Base-by-base conservation (phyloP, 768 basidiomycete genomes). In the Psilocybe azurescens region DNA sequence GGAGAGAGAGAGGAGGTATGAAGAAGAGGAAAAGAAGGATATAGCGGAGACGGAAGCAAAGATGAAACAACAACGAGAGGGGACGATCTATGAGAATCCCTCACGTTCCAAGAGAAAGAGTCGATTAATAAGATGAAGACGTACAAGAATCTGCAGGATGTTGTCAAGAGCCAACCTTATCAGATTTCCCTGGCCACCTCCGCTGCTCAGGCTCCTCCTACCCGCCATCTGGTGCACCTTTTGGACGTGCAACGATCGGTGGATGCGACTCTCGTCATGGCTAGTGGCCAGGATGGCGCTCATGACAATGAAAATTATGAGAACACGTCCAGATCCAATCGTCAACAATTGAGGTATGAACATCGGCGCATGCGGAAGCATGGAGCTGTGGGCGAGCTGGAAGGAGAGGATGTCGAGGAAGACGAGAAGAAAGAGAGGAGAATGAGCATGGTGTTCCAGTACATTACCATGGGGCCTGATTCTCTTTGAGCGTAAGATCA, bases 241-340 rank as follows among this genome's bases (percentile, higher is more conserved):
- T 63, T 72, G 24, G 71, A 72, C 41, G 71, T 72, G n/a, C 71
- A 72, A 58, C 62, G 66, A 24, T 72, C 71, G 1, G 68, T 72
- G 16, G 38, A 58, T 14, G 62, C 64, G 7, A 67, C 64, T 33
- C 64, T 71, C 2, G 49, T 57, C 9, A 67, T 63, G 36, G 68
- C 54, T n/a, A 13, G 41, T 18, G 14, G 41, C 47, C 8, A 33
- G 4, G 62, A 52, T 9, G 51, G 57, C 52, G n/a, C 49, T 3
- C 32, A 59, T 16, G 41, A n/a, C 49, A 32, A 38, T n/a, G 33
- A 8, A 3, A 7, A 53, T 53, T 33, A 32, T 18, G 18, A 29
- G 16, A 16, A n/a, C 6, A 14, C 10, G 41, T 44, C 41, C 4
- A 44, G 41, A n/a, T 13, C 8, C 9, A 14, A 13, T 13, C 41